Base-by-base conservation (phyloP, 2,329 filamentous ascomycete species). In the Trichophyton verrucosum region DNA sequence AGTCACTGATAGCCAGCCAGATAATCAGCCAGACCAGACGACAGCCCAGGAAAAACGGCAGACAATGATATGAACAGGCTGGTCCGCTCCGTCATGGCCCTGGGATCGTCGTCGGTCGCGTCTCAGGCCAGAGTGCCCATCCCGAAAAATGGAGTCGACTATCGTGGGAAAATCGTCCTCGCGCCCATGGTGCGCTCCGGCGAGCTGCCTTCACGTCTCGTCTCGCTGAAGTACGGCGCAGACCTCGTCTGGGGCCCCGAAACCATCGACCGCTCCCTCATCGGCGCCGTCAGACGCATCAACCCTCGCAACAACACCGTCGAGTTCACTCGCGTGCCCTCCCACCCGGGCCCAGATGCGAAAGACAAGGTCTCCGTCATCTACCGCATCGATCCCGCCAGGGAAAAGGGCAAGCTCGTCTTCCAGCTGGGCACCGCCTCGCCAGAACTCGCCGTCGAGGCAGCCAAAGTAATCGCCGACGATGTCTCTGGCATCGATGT, bases 141-240 rank as follows among this genome's bases (percentile, higher is more conserved):
- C 66, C 92, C 92, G 65, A 82, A 80, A 63, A 88, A 87, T 73
- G 92, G 92, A 58, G 91, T 96, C 69, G 91, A 96, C 78, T 97
- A 96, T 76, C 84, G 92, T 67, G 88, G 88, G 75, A 96, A 95
- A 75, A 77, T 97, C 65, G 94, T 97, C 51, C 86, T 99, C 65
- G 94, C 94, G 64, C 94, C 94, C 46, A 99, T 99, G 94, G 92
- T 96, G 61, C 87, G 94, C 67, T 95, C 90, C n/a, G 94, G 94
- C 71, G 94, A 99, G 78, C 79, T 96, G 63, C 92, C 94, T 2
- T 94, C 89, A 44, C 86, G 94, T 62, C 81, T 99, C 27, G 77
- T 95, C 49, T 89, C 94, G 36, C 83, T 99, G 64, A 88, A 95
- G 70, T 97, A 99, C 73, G 94, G 94, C 66, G 94, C 94, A 59